Base-by-base conservation (phyloP, 2,329 filamentous ascomycete genomes). In the Capronia americana region DNA sequence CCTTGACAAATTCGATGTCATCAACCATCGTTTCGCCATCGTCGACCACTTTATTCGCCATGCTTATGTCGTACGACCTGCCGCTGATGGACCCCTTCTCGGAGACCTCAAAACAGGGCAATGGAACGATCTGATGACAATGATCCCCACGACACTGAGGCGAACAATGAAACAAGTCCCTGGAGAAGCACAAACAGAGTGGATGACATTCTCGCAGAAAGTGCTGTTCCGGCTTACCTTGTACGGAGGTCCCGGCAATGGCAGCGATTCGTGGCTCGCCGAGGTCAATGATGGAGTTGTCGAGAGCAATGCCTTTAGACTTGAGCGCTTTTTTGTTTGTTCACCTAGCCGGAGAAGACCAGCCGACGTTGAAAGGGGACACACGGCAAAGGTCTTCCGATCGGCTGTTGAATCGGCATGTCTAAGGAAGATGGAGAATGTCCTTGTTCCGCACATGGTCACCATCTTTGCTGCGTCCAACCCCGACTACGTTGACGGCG, bases 1-100 rank as follows among this genome's bases (percentile, higher is more conserved):
- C 17, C 38, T 68, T 14, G 58, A 57, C 24, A 34, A 46, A 17
- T 54, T 57, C 20, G 65, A 66, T 41, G 53, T 71, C 17, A 60
- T 63, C 55, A 46, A 68, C 12, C 41, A 68, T 38, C 65, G 68
- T 24, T 51, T 64, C 12, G 53, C 55, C 23, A 69, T 71, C 14
- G 51, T 70, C 32, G 26, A 60, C 34, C 65, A 69, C 34, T 46
- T 71, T 55, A 57, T 71, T 17, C 65, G 64, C 26, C 57, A 32
- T 51, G 61, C 69, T 34, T 59, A 67, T 30, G 28, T 56, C 34
- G 28, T 65, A 3, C 63, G 62, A 38, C 17, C 41, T 28, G 48
- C 34, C 23, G 38, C 51, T 12, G 61, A 67, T 28, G 51, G 14
- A 8, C 20, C 44, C 24, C 30, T 41, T 44, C 38, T 26, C 46